Base-by-base conservation (phyloP, 2,329 filamentous ascomycete species). In the Fusarium newnesense region DNA sequence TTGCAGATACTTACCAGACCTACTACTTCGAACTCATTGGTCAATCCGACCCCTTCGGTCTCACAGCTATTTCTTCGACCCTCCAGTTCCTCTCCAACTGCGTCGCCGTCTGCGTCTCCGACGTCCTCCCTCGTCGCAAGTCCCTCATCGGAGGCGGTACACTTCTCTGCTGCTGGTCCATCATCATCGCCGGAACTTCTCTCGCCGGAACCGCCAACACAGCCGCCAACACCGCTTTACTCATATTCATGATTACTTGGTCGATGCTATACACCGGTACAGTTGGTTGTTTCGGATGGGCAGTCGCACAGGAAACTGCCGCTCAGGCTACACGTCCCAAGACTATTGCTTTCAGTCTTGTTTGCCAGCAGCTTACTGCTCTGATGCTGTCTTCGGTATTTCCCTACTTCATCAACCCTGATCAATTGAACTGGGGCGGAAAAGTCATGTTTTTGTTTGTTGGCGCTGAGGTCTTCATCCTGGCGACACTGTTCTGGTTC, bases 361-460 rank as follows among this genome's bases (percentile, higher is more conserved):
- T 79, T 2, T 79, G 77, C 46, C 78, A 82, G 46, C 81, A 82
- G 30, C 73, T 82, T 0, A 82, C 80, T 0, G 80, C 80, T 0
- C 76, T 82, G 6, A 78, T 82, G 78, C 76, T 82, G 13, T 81
- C 79, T 4, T 81, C 78, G 0, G 78, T 82, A 1, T 82, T 82
- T 39, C 81, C 81, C 0, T 83, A 75, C 70, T 82, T 82, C 37
- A 82, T 83, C 69, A 82, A 82, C 70, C 81, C 81, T 0, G 79
- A 82, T 61, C 78, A 82, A 59, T 61, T 82, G 5, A 82, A 83
- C 63, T 82, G 81, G 81, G 81, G 81, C 0, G 81, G 81, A 37
- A 83, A 79, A 67, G 74, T 82, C 64, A 81, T 82, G 79, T 82
- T 82, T 50, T 21, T 82, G 30, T 82, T 82, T 57, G 81, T 81